Base-by-base conservation (phyloP, 163 green algal species). In the Smithsoniella earleae region DNA sequence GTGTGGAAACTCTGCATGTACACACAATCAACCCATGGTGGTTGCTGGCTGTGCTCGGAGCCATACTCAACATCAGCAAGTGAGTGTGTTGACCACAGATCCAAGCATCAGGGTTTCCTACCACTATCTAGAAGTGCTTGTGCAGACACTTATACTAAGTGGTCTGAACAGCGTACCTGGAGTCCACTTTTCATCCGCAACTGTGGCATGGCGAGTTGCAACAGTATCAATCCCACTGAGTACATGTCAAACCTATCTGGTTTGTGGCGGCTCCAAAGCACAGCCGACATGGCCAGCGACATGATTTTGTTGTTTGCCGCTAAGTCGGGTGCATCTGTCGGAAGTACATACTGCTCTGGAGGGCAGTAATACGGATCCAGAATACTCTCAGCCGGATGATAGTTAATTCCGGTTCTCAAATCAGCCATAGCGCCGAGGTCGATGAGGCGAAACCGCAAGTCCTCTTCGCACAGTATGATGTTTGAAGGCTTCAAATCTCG, bases 161-260 rank as follows among this genome's bases (percentile, higher is more conserved):
- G n/a, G n/a, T n/a, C n/a, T n/a, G n/a, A n/a, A n/a, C 27, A 36
- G 66, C 40, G 27, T 28, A 44, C 66, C 66, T 58, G 45, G 30
- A 86, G 75, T 2, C 62, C 78, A 0, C 78, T 46, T 6, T 82
- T 76, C 18, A 37, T 77, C 55, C 80, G 75, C 73, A 84, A 69
- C n/a, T 52, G 27, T 16, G 80, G 77, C 8, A 87, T 10, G 2
- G 73, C 75, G 34, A 85, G 76, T 77, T 85, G 80, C 76, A 87
- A 66, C 63, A 87, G 65, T 4, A 82, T 73, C 3, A 85, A 79
- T 27, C 82, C 82, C 0, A 81, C 77, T 4, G 74, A 82, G 78
- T 82, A 89, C 86, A 95, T 96, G 87, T 98, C 92, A 69, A 97
- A 98, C 34, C 89, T 85, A 80, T 98, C 93, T 1, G 93, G 93